Percentiles rank a stretch among this genome's conserved stretches.
Evolutionary conservation across 2,329 filamentous ascomycete species (phyloP).

Genomic region (Fonsecaea pugnacius): DNA sequence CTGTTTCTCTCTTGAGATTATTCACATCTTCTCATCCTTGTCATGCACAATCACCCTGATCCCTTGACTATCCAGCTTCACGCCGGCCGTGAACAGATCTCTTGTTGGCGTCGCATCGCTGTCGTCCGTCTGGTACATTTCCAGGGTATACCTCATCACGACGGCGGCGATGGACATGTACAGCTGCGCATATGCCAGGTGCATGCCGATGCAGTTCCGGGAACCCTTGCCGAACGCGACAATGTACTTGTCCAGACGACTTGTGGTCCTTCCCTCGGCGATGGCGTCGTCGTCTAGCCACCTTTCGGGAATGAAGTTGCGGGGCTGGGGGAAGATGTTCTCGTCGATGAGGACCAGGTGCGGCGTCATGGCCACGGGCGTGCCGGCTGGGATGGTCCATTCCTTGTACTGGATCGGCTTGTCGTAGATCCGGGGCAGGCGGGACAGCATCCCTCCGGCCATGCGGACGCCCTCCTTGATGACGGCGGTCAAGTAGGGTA

Average conservation of each 20-base stretch:
- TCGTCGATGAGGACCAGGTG: conserved; percentile 41
- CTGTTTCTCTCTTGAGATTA: background rate
- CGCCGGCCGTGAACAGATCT: conserved; percentile 35
- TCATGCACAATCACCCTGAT: conserved; percentile 36
- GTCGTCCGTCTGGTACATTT: conserved; percentile 35
- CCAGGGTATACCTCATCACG: conserved; percentile 34
- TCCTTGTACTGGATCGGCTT: conserved; percentile 41
- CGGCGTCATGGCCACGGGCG: conserved; percentile 39
- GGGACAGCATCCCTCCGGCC: conserved; percentile 34
- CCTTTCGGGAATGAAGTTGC: conserved; percentile 40
- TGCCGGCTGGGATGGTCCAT: conserved; percentile 42
- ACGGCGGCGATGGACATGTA: conserved; percentile 39
- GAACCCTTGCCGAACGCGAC: conserved; percentile 46
- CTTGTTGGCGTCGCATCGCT: conserved; percentile 30
- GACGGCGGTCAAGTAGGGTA: conserved; percentile 41
- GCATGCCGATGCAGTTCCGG: conserved; percentile 44
- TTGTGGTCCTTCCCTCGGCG: conserved; percentile 20
- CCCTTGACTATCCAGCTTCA: conserved; percentile 38
- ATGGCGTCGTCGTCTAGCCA: conserved; percentile 38
- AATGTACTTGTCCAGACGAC: conserved; percentile 41
- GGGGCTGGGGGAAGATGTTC: conserved; percentile 42
- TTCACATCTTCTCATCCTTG: conserved; percentile 24
- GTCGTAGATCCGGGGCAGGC: conserved; percentile 31
- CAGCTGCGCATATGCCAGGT: conserved; percentile 39
- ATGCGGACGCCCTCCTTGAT: conserved; percentile 42